Evolutionary conservation across 192 early-diverging fungal species (phyloP).

Genomic region (Gamsiella multidivaricata): DNA sequence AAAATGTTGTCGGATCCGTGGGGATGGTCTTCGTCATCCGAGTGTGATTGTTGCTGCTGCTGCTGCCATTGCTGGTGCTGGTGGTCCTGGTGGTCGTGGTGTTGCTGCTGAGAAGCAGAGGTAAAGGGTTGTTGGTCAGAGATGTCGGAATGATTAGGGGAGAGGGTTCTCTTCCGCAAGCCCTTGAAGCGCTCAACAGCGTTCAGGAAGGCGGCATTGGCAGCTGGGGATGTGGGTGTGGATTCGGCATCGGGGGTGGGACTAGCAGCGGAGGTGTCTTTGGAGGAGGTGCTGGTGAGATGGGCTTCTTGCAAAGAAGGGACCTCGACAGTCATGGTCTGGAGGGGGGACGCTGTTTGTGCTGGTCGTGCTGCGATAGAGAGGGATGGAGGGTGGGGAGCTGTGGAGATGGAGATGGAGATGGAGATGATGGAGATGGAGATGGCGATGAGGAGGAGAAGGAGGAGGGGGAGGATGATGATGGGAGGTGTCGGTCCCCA

Average conservation of each 20-base stretch:
- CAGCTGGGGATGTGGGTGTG: not conserved
- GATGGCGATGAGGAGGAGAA: too few relatives aligned
- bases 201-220: constrained; percentile 12
- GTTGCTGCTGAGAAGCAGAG: constrained; percentile 1
- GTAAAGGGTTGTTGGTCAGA: not conserved
- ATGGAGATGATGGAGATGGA: too few relatives aligned
- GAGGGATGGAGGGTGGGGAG: too few relatives aligned
- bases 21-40: not conserved
- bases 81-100: not conserved
- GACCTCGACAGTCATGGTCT: too few relatives aligned
- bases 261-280: not conserved
- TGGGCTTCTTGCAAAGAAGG: not conserved
- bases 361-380: too few relatives aligned
- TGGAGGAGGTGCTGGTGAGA: not conserved
- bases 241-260: not conserved
- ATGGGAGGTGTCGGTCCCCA: too few relatives aligned
- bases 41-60: constrained; percentile 10
- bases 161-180: constrained; percentile 7
- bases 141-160: not conserved
- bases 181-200: constrained; percentile 18
- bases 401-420: too few relatives aligned
- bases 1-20: constrained; percentile 26
- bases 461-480: too few relatives aligned
- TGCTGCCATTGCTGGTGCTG: not conserved
- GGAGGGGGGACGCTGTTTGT: too few relatives aligned